Base-by-base conservation (phyloP, 2,329 filamentous ascomycete genomes). In the Bipolaris cookei region DNA sequence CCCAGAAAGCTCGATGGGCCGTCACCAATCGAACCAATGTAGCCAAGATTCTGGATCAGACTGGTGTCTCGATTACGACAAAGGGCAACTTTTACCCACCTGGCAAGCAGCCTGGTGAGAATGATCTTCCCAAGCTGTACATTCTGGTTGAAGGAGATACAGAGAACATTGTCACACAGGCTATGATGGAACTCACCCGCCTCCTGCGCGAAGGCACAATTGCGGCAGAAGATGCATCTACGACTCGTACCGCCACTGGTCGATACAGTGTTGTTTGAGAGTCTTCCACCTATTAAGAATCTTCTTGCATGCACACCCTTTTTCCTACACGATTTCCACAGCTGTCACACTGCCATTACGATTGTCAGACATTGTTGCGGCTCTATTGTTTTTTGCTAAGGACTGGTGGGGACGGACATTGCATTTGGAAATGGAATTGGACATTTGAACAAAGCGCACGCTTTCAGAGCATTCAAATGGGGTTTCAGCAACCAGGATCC, bases 21-120 rank as follows among this genome's bases (percentile, higher is more conserved):
- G 95, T 99, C 79, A 99, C 95, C 37, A 99, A 99, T 77, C 88
- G 95, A 64, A 98, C 95, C 34, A 99, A 99, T 71, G 95, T 99
- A 55, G 93, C 94, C 67, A 99, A 98, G 83, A 97, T 99, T 67
- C 84, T 99, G 63, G 95, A 99, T 72, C 86, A 91, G 8, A 97
- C 94, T 0, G 94, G 92, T 38, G 96, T 93, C 1, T 97, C 92
- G 6, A 99, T 99, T 75, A 99, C 95, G 0, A 97, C 92, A 42
- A 99, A 99, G 81, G 95, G 95, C 65, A 95, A 85, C 59, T 98
- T 92, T 76, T 98, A 98, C 70, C 77, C 89, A 1, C 72, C 87
- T 1, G 93, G 92, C 64, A 96, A 96, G 75, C 89, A 91, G 64
- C 92, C 92, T 1, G 86, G 83, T 6, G 70, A 73, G 49, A 88